phyloP scores from a whole-genome alignment of 169 alveolate genomes.

The Plasmodium vinckei region DNA sequence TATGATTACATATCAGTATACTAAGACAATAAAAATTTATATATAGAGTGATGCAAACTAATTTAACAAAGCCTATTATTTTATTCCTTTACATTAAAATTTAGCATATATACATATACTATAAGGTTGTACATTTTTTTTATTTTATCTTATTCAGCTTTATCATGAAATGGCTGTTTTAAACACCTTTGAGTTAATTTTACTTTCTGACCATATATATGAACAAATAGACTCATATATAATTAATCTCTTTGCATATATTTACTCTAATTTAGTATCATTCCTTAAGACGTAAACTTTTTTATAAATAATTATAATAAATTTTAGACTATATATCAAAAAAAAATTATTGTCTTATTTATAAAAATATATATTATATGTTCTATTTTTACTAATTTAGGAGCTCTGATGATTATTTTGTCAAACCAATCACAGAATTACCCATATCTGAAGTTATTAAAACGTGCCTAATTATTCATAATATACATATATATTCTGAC shows the following conservation, averaged over 20 bases:
- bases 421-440: slow-evolving; percentile 56
- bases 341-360: background rate
- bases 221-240: slow-evolving; percentile 50
- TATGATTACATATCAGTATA: slow-evolving; percentile 60
- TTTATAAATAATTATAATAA: background rate
- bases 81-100: background rate
- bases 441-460: slow-evolving; percentile 55
- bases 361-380: no score
- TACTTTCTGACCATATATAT: slow-evolving; percentile 49
- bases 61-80: background rate
- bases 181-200: slow-evolving; percentile 38
- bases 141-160: slow-evolving; percentile 3
- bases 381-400: background rate
- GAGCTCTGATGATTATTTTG: slow-evolving; percentile 56
- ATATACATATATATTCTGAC: background rate
- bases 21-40: background rate
- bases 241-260: slow-evolving; percentile 44
- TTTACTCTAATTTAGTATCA: slow-evolving; percentile 57
- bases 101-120: background rate
- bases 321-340: background rate
- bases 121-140: background rate
- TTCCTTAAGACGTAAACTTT: slow-evolving; percentile 47
- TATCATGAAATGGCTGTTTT: slow-evolving; percentile 66
- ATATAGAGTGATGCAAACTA: background rate
- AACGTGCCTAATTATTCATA: background rate